Evolutionary conservation across 2,329 filamentous ascomycete genomes (phyloP).

Genomic region (Epichloe glyceriae): DNA sequence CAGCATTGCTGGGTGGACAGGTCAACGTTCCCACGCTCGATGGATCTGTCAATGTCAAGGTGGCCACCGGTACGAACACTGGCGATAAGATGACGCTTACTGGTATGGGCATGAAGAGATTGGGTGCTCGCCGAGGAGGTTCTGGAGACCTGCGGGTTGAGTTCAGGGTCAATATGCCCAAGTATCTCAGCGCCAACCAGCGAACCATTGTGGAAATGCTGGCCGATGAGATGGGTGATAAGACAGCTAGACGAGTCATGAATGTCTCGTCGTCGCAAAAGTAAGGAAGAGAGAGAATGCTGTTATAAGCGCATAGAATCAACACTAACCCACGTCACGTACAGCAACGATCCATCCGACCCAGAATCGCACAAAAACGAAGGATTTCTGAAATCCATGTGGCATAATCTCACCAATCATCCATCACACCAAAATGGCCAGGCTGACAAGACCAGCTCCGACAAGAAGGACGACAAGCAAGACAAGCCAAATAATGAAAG

Average conservation of each 20-base stretch:
- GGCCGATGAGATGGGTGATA: constrained; percentile 90
- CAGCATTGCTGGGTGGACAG: constrained; percentile 82
- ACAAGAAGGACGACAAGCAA: constrained; percentile 10
- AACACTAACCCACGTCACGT: background rate
- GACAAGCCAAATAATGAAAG: constrained; percentile 16
- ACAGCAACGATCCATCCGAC: constrained; percentile 12
- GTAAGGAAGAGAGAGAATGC: constrained; percentile 4
- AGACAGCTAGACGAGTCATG: constrained; percentile 85
- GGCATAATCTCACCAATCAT: constrained; percentile 84
- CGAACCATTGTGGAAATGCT: constrained; percentile 89
- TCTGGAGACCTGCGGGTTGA: constrained; percentile 83
- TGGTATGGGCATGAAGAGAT: constrained; percentile 88
- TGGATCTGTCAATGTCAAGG: constrained; percentile 78
- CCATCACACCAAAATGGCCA: constrained; percentile 34
- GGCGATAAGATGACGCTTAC: constrained; percentile 81
- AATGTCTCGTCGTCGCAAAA: constrained; percentile 39
- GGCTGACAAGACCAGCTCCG: constrained; percentile 9
- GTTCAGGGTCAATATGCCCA: constrained; percentile 91
- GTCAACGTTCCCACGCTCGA: constrained; percentile 82
- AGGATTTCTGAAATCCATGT: constrained; percentile 83
- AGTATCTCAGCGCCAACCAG: constrained; percentile 84
- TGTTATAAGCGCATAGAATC: background rate
- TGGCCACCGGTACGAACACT: constrained; percentile 81
- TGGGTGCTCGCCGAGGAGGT: constrained; percentile 52
- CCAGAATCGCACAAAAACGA: constrained; percentile 58